These are phyloP conservation scores for Piper longum DNA, from an alignment of 164 flowering plant species.

Conservation along the genomic window DNA sequence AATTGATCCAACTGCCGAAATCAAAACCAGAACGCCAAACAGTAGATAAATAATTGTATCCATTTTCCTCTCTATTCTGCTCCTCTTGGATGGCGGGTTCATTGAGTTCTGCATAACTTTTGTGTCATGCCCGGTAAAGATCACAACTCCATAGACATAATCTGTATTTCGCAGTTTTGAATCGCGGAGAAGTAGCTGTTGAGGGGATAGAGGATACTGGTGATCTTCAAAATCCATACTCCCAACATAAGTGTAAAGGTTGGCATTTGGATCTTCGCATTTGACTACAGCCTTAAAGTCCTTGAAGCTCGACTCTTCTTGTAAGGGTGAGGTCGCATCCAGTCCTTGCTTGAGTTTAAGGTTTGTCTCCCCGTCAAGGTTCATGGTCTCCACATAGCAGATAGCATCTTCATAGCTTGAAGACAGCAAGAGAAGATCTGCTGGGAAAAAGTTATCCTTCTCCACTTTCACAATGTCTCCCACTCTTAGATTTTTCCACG, in stretches of 20 bases:
- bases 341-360: constrained; percentile 57
- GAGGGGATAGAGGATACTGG: constrained; percentile 47
- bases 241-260: constrained; percentile 65
- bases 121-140: constrained; percentile 83
- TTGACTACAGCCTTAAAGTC: constrained; percentile 43
- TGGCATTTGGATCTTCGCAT: constrained; percentile 88
- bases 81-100: constrained; percentile 80
- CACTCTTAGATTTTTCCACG: constrained; percentile 55
- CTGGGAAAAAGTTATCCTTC: constrained; percentile 70
- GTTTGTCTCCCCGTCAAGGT: constrained; percentile 87
- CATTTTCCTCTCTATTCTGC: constrained; percentile 62
- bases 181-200: constrained; percentile 67
- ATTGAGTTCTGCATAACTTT: constrained; percentile 79
- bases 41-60: constrained; percentile 66
- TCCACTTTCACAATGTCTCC: constrained; percentile 60
- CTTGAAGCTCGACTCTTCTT: constrained; percentile 28
- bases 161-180: constrained; percentile 80
- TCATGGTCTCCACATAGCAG: constrained; percentile 74
- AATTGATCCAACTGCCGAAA: constrained; percentile 55
- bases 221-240: constrained; percentile 28
- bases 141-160: constrained; percentile 54
- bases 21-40: constrained; percentile 21
- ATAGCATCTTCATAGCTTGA: constrained; percentile 69
- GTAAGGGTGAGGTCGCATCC: constrained; percentile 38
- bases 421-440: constrained; percentile 64